Conservation (phyloP, 192 early-diverging fungal genomes). For the Paraglomus occultum region DNA sequence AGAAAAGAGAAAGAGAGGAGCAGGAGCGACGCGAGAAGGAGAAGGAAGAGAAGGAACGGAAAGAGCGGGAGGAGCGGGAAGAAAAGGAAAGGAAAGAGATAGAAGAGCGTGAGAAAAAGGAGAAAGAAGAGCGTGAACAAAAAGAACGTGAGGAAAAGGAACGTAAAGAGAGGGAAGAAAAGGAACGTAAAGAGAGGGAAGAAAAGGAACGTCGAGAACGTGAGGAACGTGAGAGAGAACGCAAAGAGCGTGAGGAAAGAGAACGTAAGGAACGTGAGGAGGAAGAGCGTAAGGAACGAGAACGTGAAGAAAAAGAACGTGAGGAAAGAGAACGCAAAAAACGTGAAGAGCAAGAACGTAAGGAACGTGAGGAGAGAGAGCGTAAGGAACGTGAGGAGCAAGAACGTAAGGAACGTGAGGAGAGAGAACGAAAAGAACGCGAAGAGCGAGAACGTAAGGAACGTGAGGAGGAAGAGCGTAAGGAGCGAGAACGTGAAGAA, state of each 20-base stretch:
- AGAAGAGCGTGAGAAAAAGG: slow-evolving; percentile 34
- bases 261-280: slow-evolving; percentile 10
- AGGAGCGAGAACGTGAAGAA: slow-evolving; percentile 35
- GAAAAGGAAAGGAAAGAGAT: slow-evolving; percentile 34
- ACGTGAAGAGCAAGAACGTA: slow-evolving; percentile 13
- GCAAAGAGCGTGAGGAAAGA: slow-evolving; percentile 31
- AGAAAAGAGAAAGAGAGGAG: slow-evolving; percentile 37
- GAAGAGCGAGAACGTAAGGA: slow-evolving; percentile 12
- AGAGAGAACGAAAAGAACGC: slow-evolving; percentile 30
- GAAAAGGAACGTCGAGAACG: slow-evolving; percentile 22
- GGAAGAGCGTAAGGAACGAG: slow-evolving; percentile 24
- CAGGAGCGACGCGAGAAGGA: slow-evolving; percentile 33
- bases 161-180: slow-evolving; percentile 27
- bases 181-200: slow-evolving; percentile 28
- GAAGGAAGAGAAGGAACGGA: slow-evolving; percentile 34
- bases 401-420: slow-evolving; percentile 31
- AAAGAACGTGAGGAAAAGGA: slow-evolving; percentile 19
- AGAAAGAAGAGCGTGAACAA: slow-evolving; percentile 22
- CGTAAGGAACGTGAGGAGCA: slow-evolving; percentile 27
- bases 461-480: slow-evolving; percentile 12
- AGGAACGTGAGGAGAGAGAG: slow-evolving; percentile 16
- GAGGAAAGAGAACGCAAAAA: slow-evolving; percentile 25
- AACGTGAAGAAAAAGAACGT: slow-evolving; percentile 35
- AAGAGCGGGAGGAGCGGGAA: slow-evolving; percentile 33
- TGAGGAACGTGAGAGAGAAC: slow-evolving; percentile 30